Conservation (phyloP, 805 yeast genomes). For the Torulaspora quercuum region DNA sequence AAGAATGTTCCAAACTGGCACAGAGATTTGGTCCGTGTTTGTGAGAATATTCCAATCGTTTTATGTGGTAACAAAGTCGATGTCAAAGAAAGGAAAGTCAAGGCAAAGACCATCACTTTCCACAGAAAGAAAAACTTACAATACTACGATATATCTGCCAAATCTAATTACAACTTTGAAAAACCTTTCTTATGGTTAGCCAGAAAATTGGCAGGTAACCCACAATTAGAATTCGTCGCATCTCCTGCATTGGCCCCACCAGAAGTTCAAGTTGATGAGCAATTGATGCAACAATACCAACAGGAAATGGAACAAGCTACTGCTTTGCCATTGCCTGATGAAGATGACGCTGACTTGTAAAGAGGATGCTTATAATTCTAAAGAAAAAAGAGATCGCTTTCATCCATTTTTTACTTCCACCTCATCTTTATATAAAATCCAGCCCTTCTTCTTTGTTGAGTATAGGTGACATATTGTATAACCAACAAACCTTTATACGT, state of each 20-base stretch:
- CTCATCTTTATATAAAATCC: too few relatives aligned
- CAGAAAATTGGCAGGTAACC: conserved; percentile 97
- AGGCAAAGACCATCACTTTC: conserved; percentile 99
- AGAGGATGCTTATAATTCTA: too few relatives aligned
- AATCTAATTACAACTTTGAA: conserved; percentile 98
- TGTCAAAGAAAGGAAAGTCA: conserved; percentile 99
- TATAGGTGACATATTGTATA: too few relatives aligned
- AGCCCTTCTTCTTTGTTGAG: too few relatives aligned
- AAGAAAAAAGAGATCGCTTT: too few relatives aligned
- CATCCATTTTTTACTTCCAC: too few relatives aligned
- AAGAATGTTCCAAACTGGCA: conserved; percentile 99
- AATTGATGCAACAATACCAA: conserved; percentile 96
- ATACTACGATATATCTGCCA: conserved; percentile 99
- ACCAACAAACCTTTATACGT: too few relatives aligned
- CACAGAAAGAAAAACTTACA: conserved; percentile 99
- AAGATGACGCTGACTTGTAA: conserved; percentile 98
- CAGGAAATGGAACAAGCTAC: conserved; percentile 99
- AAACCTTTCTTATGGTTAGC: conserved; percentile 99
- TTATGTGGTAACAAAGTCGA: conserved; percentile 99
- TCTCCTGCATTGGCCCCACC: conserved; percentile 99
- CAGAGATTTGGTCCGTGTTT: conserved; percentile 98
- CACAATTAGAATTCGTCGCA: conserved; percentile 96
- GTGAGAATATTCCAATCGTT: conserved; percentile 99
- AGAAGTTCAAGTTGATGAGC: conserved; percentile 95
- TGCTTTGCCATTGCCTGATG: conserved; percentile 99